Conservation (phyloP, 306 rosid genomes). For the Alnus rubra region DNA sequence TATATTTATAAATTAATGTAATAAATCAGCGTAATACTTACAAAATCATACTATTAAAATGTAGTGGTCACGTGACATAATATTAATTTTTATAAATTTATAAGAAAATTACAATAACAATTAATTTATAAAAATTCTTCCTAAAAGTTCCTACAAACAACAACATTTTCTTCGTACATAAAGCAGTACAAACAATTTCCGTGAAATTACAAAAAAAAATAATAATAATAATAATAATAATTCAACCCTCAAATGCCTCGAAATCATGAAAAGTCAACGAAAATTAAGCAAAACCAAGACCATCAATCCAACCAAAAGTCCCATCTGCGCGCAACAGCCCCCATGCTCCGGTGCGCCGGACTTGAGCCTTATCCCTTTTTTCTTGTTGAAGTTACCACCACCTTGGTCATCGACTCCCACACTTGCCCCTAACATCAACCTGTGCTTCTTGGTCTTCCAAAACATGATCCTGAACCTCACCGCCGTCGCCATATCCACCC, state of each 20-base stretch:
- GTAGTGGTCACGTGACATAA: too few species aligned
- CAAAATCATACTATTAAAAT: too few species aligned
- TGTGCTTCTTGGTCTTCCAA: constrained; percentile 63
- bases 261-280: background rate
- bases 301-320: constrained; percentile 27
- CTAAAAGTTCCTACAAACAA: too few species aligned
- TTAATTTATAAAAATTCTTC: too few species aligned
- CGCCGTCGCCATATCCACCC: constrained; percentile 58
- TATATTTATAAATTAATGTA: too few species aligned
- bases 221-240: background rate
- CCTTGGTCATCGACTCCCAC: constrained; percentile 51
- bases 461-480: constrained; percentile 69
- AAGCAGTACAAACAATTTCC: too few species aligned
- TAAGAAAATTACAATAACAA: too few species aligned
- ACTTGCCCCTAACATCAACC: constrained; percentile 46
- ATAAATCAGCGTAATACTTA: too few species aligned
- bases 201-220: background rate
- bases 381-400: background rate
- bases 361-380: constrained; percentile 48
- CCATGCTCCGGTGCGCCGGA: constrained; percentile 45
- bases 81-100: too few species aligned
- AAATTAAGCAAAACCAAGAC: constrained; percentile 28
- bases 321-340: constrained; percentile 29
- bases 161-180: too few species aligned
- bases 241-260: background rate